Evolutionary conservation across 768 basidiomycete species (phyloP), one percentile per base, ranked within the genome.

Genomic region (Macrolepiota fuliginosa): DNA sequence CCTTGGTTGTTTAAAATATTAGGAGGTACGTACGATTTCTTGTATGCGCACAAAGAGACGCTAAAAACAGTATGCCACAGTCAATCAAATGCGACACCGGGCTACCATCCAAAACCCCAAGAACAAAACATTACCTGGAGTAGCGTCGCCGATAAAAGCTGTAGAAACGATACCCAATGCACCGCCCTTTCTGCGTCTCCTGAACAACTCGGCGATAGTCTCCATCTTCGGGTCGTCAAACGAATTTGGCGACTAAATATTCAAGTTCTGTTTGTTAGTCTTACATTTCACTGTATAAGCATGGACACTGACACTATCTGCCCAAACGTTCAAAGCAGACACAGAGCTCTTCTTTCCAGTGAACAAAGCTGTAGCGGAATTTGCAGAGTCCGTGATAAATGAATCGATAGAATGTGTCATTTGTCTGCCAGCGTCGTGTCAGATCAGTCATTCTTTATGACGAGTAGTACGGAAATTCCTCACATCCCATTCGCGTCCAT

Each of bases 371-470:
- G 78, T 79, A 2, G 79, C 79, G 13, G 78, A 79, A 68, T 80
- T 80, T 2, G 79, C 79, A 4, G 79, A 80, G 67, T 80, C 79
- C 54, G 79, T 80, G 64, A 80, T 80, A 64, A 79, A 77, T 0
- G 79, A 79, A 61, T 80, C 79, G 19, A 80, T 72, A 1, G 78
- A 79, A 63, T 80, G 79, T 5, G 78, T 79, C 79, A 80, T 80
- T 72, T 80, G 79, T 53, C 78, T 78, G 42, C 36, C 36, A 55
- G 47, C 25, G 24, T 13, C n/a, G 19, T 32, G 7, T 32, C 29
- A 32, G 3, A 32, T 32, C 29, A 32, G 29, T 7, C 29, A 7
- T 32, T 32, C 29, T 32, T 32, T 32, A 3, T n/a, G n/a, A n/a
- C 29, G 29, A 32, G 7, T 24, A 54, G 12, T 29, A 17, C 27